Evolutionary conservation across 2,329 filamentous ascomycete genomes (phyloP), one percentile per base, ranked within the genome.

Genomic region (Apiospora kogelbergensis): DNA sequence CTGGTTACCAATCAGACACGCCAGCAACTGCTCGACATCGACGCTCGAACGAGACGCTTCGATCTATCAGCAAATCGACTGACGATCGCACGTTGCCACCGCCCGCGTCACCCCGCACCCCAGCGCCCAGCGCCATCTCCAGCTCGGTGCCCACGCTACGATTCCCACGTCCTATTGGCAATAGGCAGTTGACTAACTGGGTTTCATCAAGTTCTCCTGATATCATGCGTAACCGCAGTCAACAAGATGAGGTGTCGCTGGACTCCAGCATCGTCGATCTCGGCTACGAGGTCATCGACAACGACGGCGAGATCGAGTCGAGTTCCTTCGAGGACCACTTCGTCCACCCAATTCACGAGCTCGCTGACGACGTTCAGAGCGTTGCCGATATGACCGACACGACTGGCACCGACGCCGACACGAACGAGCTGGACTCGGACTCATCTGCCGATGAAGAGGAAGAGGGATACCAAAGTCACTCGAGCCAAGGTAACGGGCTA

Each of bases 121-220:
- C 63, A 20, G 15, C 37, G 37, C 15, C 45, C 53, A 48, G 68
- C 64, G 72, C 75, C 37, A 72, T 76, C 24, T 73, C 75, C 68
- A 73, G 73, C 70, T 78, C 86, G 57, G 81, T 85, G 67, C 85
- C 86, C 5, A 82, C 81, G 37, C 82, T 90, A 63, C 84, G 86
- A 69, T 89, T 89, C 68, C 88, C 88, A 68, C 82, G 80, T 57
- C 87, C 88, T 0, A 82, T 85, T 74, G 88, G 86, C 67, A 89
- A 84, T 72, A 82, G 82, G 68, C 81, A 83, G 65, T 84, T 90
- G 48, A 87, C 87, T 74, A 85, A 86, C 81, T 89, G 87, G 87
- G 81, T 90, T 65, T 88, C 86, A 7, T 84, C 83, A 67, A 89
- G 86, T 74, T 83, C 86, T 40, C 86, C 85, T 67, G 84, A 87